Base-by-base conservation (phyloP, 768 basidiomycete species). In the Fomitopsis serialis region DNA sequence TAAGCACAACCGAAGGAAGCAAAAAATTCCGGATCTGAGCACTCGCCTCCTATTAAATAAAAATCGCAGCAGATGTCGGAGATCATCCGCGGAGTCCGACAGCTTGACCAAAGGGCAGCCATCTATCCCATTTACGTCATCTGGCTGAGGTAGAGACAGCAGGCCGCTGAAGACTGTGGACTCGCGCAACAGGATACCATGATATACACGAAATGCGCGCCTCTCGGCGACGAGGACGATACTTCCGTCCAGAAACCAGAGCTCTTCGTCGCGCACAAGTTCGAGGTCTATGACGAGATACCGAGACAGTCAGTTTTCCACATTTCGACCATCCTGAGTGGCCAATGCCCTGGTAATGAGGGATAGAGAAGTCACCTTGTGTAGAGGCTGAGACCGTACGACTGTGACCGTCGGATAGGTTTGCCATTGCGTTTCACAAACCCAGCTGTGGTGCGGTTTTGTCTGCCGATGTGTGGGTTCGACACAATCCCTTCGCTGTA, bases 111-210 rank as follows among this genome's bases (percentile, higher is more conserved):
- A 42, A 6, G 44, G 32, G 36, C 44, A 53, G 11, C 40, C 40
- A 12, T 51, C 50, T 1, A 37, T 27, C 12, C 9, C 25, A 1
- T 51, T 22, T 23, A 22, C 36, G 19, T 25, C 50, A 6, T 37
- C 48, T 2, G 44, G 44, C 44, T 52, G 51, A 19, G 51, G 51
- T 6, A 45, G 21, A 12, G 50, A 17, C 23, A 59, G 52, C 54
- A 59, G 53, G 42, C 56, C 54, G 7, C 27, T 44, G 44, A 59
- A 59, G 4, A 56, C 55, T 9, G 22, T 17, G 6, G 58, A 59
- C 19, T 56, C n/a, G 12, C 50, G 32, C 9, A 42, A 12, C 13
- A 58, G 46, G 7, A 55, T 27, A 11, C 49, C 44, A 17, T 49
- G 35, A 42, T 56, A 48, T 12, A 54, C 43, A 17, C 50, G 50